Conservation (phyloP, 352 stramenopile species). For the Phytopythium vexans region DNA sequence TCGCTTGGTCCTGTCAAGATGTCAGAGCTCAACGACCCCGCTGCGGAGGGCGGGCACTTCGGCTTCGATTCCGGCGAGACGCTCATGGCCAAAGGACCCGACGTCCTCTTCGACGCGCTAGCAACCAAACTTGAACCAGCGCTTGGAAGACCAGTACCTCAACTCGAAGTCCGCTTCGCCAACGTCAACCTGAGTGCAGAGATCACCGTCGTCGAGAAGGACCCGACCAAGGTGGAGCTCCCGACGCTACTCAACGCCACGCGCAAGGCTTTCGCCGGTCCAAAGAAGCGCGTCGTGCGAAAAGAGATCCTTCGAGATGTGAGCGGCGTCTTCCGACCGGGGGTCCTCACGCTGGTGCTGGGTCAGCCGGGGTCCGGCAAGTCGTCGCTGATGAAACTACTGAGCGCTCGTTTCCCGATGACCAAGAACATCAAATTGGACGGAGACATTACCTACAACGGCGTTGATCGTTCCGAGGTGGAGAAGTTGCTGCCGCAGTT, state of each 20-base stretch:
- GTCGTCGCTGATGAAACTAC: conserved; percentile 21
- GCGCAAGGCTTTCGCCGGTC: conserved; percentile 4
- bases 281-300: conserved; percentile 15
- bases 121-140: conserved; percentile 14
- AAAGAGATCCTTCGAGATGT: conserved; percentile 31
- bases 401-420: conserved; percentile 18
- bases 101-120: conserved; percentile 19
- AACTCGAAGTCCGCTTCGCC: conserved; percentile 40
- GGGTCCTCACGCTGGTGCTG: conserved; percentile 16
- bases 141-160: conserved; percentile 18
- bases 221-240: conserved; percentile 20
- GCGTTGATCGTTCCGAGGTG: conserved; percentile 4
- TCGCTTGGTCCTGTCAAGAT: too few species aligned
- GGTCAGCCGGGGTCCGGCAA: conserved; percentile 24
- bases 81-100: conserved; percentile 19
- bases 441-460: conserved; percentile 20
- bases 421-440: conserved; percentile 19
- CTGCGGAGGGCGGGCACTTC: too few species aligned
- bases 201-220: conserved; percentile 15
- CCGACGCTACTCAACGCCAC: conserved; percentile 29
- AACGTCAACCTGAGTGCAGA: conserved; percentile 25
- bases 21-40: too few species aligned
- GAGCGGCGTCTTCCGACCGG: conserved; percentile 22
- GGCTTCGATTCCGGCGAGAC: conserved; percentile 7
- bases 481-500: conserved; percentile 24